Conservation (phyloP, 73 alveolate genomes). For the Tetrahymena thermophila region DNA sequence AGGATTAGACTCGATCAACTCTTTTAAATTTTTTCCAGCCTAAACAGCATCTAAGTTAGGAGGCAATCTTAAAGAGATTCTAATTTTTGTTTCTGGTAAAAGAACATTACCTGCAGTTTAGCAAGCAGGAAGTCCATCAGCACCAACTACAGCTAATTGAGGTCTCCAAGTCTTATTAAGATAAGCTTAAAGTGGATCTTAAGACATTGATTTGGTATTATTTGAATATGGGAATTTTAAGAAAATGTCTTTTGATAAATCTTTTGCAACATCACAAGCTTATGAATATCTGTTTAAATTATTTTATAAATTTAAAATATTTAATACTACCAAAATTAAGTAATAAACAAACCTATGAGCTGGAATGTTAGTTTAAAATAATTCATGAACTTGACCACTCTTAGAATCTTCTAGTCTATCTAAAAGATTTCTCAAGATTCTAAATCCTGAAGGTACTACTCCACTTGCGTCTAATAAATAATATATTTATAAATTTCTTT, state of each 20-base stretch:
- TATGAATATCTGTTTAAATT: slow-evolving; percentile 21
- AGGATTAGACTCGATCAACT: slow-evolving; percentile 48
- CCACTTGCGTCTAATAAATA: slow-evolving; percentile 57
- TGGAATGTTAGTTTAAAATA: slow-evolving; percentile 62
- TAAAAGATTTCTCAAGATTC: slow-evolving; percentile 69
- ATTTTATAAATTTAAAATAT: neutral
- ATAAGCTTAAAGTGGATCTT: slow-evolving; percentile 56
- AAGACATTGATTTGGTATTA: slow-evolving; percentile 50
- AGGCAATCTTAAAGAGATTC: slow-evolving; percentile 81
- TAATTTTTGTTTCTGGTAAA: slow-evolving; percentile 63
- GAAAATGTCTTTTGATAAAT: slow-evolving; percentile 48
- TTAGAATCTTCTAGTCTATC: slow-evolving; percentile 81
- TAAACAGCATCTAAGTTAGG: slow-evolving; percentile 67
- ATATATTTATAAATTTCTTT: neutral
- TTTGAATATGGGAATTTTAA: slow-evolving; percentile 32
- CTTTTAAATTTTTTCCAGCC: slow-evolving; percentile 55
- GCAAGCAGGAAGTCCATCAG: slow-evolving; percentile 79
- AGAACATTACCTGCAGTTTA: slow-evolving; percentile 86
- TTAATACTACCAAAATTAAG: neutral
- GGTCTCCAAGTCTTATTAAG: slow-evolving; percentile 86
- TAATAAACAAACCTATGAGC: slow-evolving; percentile 11
- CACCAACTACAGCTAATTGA: slow-evolving; percentile 71
- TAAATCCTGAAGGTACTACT: slow-evolving; percentile 82
- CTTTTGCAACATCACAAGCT: slow-evolving; percentile 56
- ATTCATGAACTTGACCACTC: slow-evolving; percentile 66